Conservation (phyloP, 148 eudicot species). For the Arctostaphylos glauca region DNA sequence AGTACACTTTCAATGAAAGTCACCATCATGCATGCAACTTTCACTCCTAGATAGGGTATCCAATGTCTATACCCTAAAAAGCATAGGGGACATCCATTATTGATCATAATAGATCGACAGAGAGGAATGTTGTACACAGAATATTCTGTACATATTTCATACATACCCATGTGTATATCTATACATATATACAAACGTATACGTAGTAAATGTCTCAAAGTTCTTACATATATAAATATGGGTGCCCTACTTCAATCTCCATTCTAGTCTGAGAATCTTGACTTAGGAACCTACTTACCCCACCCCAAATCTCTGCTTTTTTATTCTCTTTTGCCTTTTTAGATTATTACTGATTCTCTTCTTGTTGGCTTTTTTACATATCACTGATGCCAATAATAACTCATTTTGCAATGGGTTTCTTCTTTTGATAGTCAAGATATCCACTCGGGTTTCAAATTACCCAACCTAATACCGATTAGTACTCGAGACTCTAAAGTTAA, state of each 20-base stretch:
- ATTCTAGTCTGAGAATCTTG: conserved; percentile 58
- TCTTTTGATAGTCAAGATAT: no score
- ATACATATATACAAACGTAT: neutral
- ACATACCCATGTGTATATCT: neutral
- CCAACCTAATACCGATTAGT: no score
- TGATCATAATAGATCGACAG: conserved; percentile 30
- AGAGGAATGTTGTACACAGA: conserved; percentile 15
- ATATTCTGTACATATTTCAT: neutral
- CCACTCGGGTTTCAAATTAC: no score
- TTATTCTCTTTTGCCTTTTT: conserved; percentile 1
- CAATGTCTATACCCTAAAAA: conserved; percentile 30
- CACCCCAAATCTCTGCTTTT: conserved; percentile 15
- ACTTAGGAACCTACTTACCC: conserved; percentile 28
- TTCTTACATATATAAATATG: neutral
- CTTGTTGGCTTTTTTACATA: neutral
- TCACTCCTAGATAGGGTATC: conserved; percentile 20
- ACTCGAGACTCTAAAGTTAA: no score
- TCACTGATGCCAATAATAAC: neutral
- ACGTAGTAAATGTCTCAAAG: neutral
- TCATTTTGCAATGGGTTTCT: neutral
- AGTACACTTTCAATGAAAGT: neutral
- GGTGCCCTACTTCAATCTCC: conserved; percentile 33
- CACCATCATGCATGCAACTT: neutral
- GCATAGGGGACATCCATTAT: conserved; percentile 31
- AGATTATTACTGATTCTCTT: neutral